phyloP scores from a whole-genome alignment of 2,329 filamentous ascomycete genomes.

The Colletotrichum tamarilloi region DNA sequence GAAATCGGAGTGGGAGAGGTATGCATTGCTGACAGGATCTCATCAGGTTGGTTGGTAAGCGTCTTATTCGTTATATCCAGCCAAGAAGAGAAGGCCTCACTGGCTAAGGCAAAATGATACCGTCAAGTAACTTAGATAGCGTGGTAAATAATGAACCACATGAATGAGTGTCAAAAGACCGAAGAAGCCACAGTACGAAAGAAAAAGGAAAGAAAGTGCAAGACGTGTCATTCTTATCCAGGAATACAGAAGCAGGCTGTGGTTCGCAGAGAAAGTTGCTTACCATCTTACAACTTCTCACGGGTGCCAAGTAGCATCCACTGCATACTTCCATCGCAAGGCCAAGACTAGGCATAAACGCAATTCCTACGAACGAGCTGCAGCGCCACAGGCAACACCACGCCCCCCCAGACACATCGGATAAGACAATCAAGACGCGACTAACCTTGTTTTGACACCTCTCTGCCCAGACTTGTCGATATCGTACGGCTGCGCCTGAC shows the following conservation, averaged over 20 bases:
- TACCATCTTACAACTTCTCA: conserved; percentile 3
- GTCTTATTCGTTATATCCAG: background rate
- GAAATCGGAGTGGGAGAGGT: conserved; percentile 21
- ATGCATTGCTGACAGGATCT: conserved; percentile 26
- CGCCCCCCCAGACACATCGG: background rate
- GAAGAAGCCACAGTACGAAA: background rate
- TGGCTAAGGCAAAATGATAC: too few relatives aligned
- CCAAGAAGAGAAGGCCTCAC: background rate
- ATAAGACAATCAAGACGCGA: conserved; percentile 24
- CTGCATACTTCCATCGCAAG: background rate
- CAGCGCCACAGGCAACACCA: background rate
- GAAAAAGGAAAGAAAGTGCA: conserved; percentile 15
- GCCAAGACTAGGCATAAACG: background rate
- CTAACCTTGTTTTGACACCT: conserved; percentile 33
- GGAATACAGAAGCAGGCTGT: conserved; percentile 17
- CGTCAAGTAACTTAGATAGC: too few relatives aligned
- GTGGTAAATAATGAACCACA: background rate
- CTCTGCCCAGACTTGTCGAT: background rate
- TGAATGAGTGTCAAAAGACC: background rate
- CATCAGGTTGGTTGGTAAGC: conserved; percentile 7
- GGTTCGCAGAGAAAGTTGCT: background rate
- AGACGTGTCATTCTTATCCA: conserved; percentile 16
- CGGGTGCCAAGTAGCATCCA: conserved; percentile 21
- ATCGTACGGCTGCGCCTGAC: conserved; percentile 29
- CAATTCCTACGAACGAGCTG: conserved; percentile 10